Evolutionary conservation across 139 green algal genomes (phyloP).

Genomic region (Marvania coccoides): DNA sequence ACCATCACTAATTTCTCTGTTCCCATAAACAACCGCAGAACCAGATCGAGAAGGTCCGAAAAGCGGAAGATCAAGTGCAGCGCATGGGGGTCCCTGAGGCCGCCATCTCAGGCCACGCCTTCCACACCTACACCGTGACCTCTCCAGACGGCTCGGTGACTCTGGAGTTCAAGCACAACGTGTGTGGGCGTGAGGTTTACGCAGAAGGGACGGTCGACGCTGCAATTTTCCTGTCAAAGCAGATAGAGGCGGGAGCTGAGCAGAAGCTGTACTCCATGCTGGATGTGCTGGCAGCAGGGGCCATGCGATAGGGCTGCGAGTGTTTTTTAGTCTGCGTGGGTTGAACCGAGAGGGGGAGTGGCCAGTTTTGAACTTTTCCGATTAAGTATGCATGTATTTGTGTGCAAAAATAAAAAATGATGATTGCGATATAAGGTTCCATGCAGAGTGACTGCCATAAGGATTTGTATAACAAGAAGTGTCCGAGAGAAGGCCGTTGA

Average conservation of each 20-base stretch:
- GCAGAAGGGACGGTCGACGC: conserved; percentile 96
- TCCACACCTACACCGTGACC: conserved; percentile 94
- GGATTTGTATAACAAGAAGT: no score
- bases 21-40: conserved; percentile 19
- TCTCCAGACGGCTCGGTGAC: conserved; percentile 68
- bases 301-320: conserved; percentile 67
- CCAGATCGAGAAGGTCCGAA: conserved; percentile 71
- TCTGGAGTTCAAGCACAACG: conserved; percentile 99
- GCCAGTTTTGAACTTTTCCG: neutral
- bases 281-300: conserved; percentile 85
- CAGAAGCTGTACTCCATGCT: conserved; percentile 97
- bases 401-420: no score
- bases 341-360: neutral
- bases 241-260: conserved; percentile 42
- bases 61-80: conserved; percentile 50
- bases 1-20: neutral
- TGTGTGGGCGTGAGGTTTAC: conserved; percentile 85
- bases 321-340: neutral
- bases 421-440: no score
- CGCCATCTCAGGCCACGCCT: conserved; percentile 75
- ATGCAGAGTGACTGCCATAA: no score
- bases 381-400: no score
- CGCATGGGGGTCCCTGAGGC: conserved; percentile 65
- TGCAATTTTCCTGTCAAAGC: conserved; percentile 69
- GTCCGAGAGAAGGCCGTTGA: no score